A percentile compares a stretch with the other conserved stretches of the same genome.
phyloP scores from a whole-genome alignment of 768 basidiomycete species.

The Gymnopilus dilepis region DNA sequence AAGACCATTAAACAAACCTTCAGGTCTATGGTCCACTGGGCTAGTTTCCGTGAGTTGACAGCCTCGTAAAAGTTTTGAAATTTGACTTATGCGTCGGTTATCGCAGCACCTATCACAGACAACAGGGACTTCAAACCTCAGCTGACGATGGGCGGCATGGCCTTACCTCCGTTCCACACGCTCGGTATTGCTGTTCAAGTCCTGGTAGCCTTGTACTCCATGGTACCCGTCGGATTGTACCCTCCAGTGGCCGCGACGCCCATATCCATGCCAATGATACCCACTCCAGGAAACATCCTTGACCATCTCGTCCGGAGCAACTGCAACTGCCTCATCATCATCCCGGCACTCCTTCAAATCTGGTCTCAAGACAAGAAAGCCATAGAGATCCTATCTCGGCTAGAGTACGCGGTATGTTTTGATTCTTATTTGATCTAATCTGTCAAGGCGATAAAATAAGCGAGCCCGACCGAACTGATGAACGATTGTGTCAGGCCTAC shows the following conservation, averaged over 20 bases:
- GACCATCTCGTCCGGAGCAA: constrained; percentile 35
- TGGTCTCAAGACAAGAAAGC: constrained; percentile 38
- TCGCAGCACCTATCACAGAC: constrained; percentile 20
- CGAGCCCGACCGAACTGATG: background rate
- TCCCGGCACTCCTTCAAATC: constrained; percentile 45
- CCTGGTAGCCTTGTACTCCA: constrained; percentile 29
- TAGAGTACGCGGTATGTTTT: constrained; percentile 32
- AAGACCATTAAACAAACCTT: constrained; percentile 46
- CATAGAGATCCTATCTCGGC: constrained; percentile 29
- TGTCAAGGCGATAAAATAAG: background rate
- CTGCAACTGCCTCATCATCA: constrained; percentile 36
- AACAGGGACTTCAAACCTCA: constrained; percentile 24
- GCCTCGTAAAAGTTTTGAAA: background rate
- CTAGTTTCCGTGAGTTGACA: constrained; percentile 36
- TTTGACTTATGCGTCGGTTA: background rate
- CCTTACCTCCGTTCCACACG: constrained; percentile 46
- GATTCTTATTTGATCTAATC: background rate
- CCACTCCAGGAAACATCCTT: constrained; percentile 37
- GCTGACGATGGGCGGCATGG: constrained; percentile 32
- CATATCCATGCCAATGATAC: constrained; percentile 39
- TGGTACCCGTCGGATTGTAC: constrained; percentile 20
- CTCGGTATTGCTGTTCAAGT: constrained; percentile 39
- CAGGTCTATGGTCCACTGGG: constrained; percentile 37
- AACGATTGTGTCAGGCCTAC: constrained; percentile 29
- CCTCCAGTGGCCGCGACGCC: constrained; percentile 34